phyloP scores from a whole-genome alignment of 1,284 basidiomycete genomes.

The Gomphus sp. region DNA sequence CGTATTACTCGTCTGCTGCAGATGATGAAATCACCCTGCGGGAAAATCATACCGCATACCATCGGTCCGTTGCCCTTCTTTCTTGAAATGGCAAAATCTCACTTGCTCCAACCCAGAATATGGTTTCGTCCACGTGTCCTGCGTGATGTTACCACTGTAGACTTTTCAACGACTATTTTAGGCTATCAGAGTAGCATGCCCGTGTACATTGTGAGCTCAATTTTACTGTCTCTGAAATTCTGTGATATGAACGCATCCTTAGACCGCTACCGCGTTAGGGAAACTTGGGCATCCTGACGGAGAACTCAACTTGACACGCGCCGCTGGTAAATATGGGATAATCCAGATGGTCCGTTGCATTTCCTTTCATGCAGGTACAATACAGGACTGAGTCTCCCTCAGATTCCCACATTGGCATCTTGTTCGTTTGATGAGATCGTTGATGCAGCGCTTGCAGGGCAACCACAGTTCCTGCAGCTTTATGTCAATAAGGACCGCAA shows the following conservation, averaged over 20 bases:
- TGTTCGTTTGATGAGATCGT: conserved; percentile 88
- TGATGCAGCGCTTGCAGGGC: conserved; percentile 66
- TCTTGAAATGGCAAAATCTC: neutral
- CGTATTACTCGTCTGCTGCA: conserved; percentile 81
- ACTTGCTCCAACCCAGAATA: conserved; percentile 37
- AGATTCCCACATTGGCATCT: conserved; percentile 85
- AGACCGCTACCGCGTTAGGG: conserved; percentile 75
- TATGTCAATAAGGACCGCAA: conserved; percentile 83
- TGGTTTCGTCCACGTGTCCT: conserved; percentile 92
- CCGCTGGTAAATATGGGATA: conserved; percentile 68
- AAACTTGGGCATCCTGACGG: conserved; percentile 94
- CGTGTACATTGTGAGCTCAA: conserved; percentile 52
- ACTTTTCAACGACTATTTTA: conserved; percentile 76
- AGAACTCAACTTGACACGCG: conserved; percentile 79
- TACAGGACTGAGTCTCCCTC: neutral
- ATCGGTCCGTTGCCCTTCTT: conserved; percentile 38
- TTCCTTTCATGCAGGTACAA: neutral
- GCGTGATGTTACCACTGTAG: conserved; percentile 73
- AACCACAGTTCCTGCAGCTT: conserved; percentile 76
- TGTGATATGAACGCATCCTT: neutral
- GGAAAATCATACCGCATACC: conserved; percentile 85
- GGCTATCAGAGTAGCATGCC: conserved; percentile 70
- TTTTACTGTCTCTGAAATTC: conserved; percentile 1
- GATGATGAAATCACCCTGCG: conserved; percentile 85
- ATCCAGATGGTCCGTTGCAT: conserved; percentile 75